Base-by-base conservation (phyloP, 1,284 basidiomycete genomes). In the Rhodofomes roseus region DNA sequence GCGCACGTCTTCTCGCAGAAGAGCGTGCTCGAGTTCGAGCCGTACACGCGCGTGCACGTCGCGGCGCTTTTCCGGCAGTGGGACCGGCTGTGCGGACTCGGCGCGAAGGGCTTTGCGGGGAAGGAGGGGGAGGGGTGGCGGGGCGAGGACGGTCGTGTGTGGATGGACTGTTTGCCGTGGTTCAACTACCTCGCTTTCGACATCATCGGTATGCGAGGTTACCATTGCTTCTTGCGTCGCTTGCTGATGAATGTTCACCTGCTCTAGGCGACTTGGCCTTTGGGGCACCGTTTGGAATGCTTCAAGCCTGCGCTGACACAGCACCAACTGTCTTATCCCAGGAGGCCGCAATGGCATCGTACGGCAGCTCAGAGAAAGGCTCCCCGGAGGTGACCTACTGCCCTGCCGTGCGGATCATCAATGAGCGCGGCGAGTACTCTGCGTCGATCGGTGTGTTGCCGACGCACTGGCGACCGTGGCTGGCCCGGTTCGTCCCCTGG, bases 1-100 rank as follows among this genome's bases (percentile, higher is more conserved):
- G 76, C 78, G 44, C 75, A 79, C 68, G 74, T 76, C 7, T 80
- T 81, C 68, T 66, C 77, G 55, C 68, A 66, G 60, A 68, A 74
- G 60, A 72, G 69, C 55, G 74, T 80, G 9, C 68, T 72, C 54
- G 73, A 73, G 61, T 75, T 64, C 61, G 73, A 77, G 62, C 71
- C 72, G 0, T 74, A 75, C 65, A 74, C 76, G 59, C 63, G 70
- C 57, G 60, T 65, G 27, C 67, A 67, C 60, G 63, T 73, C 36
- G 60, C 55, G 23, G 61, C 63, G 23, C 67, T 79, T 43, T 62
- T 77, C 29, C 29, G 44, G 39, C 74, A 77, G 59, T 77, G 74
- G 74, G 78, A 79, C 61, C 63, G 59, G 4, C 65, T 77, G 54
- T 70, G 66, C 55, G 48, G 16, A 22, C 18, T 22, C 7, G 46